Evolutionary conservation across 352 stramenopile genomes (phyloP), one percentile per base, ranked within the genome.

Genomic region (Phytophthora boehmeriae): DNA sequence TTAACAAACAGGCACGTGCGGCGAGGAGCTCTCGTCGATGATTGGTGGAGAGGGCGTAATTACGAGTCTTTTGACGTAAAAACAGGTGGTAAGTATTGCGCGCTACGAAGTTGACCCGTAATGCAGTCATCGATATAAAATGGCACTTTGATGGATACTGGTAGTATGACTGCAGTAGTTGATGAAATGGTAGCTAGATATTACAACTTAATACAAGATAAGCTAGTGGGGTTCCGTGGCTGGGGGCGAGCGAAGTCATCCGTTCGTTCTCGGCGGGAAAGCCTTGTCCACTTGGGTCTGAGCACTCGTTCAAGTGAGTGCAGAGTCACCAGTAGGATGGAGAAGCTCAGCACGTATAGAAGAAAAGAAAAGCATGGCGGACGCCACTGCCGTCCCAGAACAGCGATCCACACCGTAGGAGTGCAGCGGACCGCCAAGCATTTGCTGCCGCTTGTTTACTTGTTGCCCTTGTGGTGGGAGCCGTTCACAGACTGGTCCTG

Each of bases 381-480:
- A 14, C 42, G n/a, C n/a, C 42, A 28, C 20, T 32, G 22, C 44
- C 20, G 22, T 32, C 13, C 32, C 42, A 32, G 42, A 5, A 16
- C 5, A 48, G 20, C n/a, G n/a, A 36, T 25, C 22, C 9, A 11
- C 11, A 27, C 38, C 11, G 20, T 23, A 36, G 1, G 2, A 6
- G 23, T 34, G 6, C 44, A 6, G 16, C 19, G 16, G 19, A 46
- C 8, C 38, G 5, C 27, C 41, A 20, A 61, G 38, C 54, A 10
- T 6, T 30, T 55, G 38, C 43, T 57, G 23, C 39, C 47, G 53
- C 17, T 41, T 25, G 38, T 30, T 59, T 71, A 76, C 54, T 76
- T 73, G 50, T 73, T 66, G 44, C 44, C 44, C 41, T 76, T 88
- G 72, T 87, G 76, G 58, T 89, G 79, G 25, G 79, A 81, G 58